Evolutionary conservation across 306 rosid species (phyloP).

Genomic region (Luffa acutangula): DNA sequence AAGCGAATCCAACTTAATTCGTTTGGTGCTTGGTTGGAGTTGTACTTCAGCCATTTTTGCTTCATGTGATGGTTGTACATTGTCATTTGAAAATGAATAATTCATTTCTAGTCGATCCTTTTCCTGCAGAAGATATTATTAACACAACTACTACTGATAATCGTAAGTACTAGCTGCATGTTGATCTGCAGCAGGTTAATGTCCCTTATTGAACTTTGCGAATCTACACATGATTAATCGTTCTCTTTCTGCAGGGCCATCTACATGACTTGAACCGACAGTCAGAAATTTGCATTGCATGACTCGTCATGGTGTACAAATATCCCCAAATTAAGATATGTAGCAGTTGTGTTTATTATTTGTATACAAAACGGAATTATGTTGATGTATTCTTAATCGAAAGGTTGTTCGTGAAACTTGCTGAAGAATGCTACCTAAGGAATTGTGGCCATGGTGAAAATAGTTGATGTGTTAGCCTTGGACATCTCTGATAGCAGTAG

Average conservation of each 20-base stretch:
- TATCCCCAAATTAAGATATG: neutral
- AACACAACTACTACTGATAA: neutral
- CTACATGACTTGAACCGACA: neutral
- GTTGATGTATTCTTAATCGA: neutral
- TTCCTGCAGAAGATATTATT: neutral
- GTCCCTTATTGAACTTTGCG: neutral
- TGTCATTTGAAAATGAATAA: neutral
- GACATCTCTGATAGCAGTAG: neutral
- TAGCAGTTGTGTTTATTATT: neutral
- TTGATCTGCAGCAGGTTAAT: neutral
- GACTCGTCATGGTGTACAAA: neutral
- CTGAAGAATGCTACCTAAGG: neutral
- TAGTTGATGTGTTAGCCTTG: neutral
- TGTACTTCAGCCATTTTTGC: neutral
- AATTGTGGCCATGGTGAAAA: neutral
- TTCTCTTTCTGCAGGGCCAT: neutral
- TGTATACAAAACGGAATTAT: neutral
- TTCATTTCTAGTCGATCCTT: neutral
- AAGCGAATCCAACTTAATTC: neutral
- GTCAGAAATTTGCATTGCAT: neutral
- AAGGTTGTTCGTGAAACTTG: neutral
- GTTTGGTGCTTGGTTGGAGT: neutral
- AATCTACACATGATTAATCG: neutral
- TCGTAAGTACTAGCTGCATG: neutral
- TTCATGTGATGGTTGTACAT: neutral